Evolutionary conservation across 108 stramenopile species (phyloP).

Genomic region (Seminavis robusta): DNA sequence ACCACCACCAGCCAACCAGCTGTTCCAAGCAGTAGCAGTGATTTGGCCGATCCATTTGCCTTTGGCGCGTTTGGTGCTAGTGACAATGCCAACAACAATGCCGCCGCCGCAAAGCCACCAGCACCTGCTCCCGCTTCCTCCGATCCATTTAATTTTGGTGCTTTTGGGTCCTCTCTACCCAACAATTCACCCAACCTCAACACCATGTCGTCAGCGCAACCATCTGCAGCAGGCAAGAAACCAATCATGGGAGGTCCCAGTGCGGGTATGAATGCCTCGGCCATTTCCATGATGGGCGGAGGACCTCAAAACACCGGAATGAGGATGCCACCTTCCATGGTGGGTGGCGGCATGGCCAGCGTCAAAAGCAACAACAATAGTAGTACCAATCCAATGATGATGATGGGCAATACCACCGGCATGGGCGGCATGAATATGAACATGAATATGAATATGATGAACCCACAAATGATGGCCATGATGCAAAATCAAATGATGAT

Average conservation of each 20-base stretch:
- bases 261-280: neutral
- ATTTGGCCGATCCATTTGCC: neutral
- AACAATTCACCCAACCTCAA: conserved; percentile 10
- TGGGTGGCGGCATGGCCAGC: too few species aligned
- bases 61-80: conserved; percentile 4
- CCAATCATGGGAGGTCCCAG: conserved; percentile 28
- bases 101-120: conserved; percentile 13
- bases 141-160: conserved; percentile 24
- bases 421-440: neutral
- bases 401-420: neutral
- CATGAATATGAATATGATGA: conserved; percentile 2
- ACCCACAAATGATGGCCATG: conserved; percentile 5
- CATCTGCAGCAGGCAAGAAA: conserved; percentile 19
- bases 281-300: conserved; percentile 10
- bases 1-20: conserved; percentile 6
- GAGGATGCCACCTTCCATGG: too few species aligned
- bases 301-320: neutral
- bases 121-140: conserved; percentile 17
- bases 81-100: neutral
- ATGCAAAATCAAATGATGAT: conserved; percentile 32
- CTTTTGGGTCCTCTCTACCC: neutral
- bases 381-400: conserved; percentile 9
- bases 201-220: conserved; percentile 5
- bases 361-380: conserved; percentile 11
- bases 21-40: neutral